phyloP scores from a whole-genome alignment of 306 rosid species.

The Acacia crassicarpa region DNA sequence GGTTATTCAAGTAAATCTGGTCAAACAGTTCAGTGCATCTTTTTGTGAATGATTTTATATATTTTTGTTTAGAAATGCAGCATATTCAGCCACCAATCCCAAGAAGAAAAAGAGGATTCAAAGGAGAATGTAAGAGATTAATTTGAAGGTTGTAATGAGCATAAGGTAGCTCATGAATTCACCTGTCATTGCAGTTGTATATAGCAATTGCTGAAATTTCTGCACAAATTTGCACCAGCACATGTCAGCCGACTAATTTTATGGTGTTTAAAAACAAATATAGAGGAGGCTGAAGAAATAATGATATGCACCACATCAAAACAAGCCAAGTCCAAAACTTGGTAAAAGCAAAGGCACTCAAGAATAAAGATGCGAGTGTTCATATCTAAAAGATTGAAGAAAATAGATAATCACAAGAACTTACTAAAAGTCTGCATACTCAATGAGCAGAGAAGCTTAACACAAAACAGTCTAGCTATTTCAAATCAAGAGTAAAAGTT shows the following conservation, averaged over 20 bases:
- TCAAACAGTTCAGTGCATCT: background rate
- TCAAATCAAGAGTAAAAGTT: background rate
- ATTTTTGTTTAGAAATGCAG: background rate
- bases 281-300: background rate
- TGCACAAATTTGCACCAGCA: slow-evolving; percentile 45
- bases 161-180: background rate
- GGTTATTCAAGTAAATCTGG: too few relatives aligned
- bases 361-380: background rate
- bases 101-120: background rate
- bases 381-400: background rate
- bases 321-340: slow-evolving; percentile 18
- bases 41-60: background rate
- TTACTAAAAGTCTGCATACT: background rate
- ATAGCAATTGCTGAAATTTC: slow-evolving; percentile 66
- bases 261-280: background rate
- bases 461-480: background rate
- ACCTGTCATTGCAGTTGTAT: slow-evolving; percentile 62
- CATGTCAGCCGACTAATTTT: slow-evolving; percentile 24
- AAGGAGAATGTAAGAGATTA: background rate
- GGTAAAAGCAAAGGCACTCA: background rate
- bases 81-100: background rate
- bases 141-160: background rate
- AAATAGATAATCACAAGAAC: background rate
- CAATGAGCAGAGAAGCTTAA: background rate
- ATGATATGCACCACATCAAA: slow-evolving; percentile 9